Evolutionary conservation across 106 monocot genomes (phyloP), one percentile per base, ranked within the genome.

Genomic region (Ottelia alismoides): DNA sequence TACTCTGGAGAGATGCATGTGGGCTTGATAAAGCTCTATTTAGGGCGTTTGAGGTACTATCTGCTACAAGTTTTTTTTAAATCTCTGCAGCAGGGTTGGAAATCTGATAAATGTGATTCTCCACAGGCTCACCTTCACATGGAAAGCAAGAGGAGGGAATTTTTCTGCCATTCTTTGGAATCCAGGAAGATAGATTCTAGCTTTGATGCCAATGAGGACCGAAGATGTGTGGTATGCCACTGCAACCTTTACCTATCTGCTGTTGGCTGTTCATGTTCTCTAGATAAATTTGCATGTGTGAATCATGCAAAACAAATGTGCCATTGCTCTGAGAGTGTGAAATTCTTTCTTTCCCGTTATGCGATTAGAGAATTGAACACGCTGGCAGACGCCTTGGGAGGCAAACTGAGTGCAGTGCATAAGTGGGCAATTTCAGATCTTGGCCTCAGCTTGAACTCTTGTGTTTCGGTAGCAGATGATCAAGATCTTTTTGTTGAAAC

Each of bases 171-270:
- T n/a, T n/a, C 76, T 45, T 74, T 70, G 27, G 74, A 75, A 50
- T 58, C 70, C 40, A 71, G 69, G 55, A 92, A 87, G 69, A 92
- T 87, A 79, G 83, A 80, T 46, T 19, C 63, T 20, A 20, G 30
- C 24, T 92, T 87, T 60, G 87, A 83, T 75, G 48, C 69, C 47
- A 71, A 70, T 51, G 67, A 2, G 27, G 87, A 87, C 60, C 79
- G 77, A 40, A 83, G 87, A 57, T 92, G 92, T 60, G 62, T 70
- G 31, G 25, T 87, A 21, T 92, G 87, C 57, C 80, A 80, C 60
- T 87, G 80, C 64, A 87, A 92, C 65, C 57, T 92, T 51, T 65
- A 92, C 61, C 74, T 92, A 49, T 83, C 87, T 60, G 87, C 83
- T 47, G 83, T 54, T 51, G 68, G 68, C 50, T 92, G 87, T 61